Conservation (phyloP, 192 early-diverging fungal genomes). For the Neocallimastix lanati region DNA sequence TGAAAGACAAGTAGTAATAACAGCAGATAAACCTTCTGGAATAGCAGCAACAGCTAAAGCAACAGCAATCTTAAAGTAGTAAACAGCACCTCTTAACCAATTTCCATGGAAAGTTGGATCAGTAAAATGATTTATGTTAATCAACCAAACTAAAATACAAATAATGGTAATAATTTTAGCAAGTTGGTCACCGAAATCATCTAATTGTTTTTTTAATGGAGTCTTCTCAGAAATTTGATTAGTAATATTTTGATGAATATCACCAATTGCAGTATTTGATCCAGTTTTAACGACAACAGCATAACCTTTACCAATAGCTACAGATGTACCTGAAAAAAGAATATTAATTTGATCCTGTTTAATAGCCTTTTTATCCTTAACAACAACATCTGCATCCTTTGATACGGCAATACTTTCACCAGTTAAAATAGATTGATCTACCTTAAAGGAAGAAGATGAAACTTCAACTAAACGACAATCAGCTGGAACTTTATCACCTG, state of each 20-base stretch:
- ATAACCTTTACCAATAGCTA: constrained; percentile 72
- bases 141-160: constrained; percentile 91
- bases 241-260: constrained; percentile 74
- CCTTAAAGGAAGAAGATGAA: constrained; percentile 64
- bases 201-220: constrained; percentile 83
- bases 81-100: constrained; percentile 88
- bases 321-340: constrained; percentile 91
- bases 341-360: constrained; percentile 96
- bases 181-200: constrained; percentile 83
- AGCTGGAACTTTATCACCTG: constrained; percentile 93
- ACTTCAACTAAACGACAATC: constrained; percentile 75
- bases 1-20: constrained; percentile 94
- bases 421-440: constrained; percentile 89
- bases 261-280: constrained; percentile 77
- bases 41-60: constrained; percentile 96
- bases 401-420: constrained; percentile 85
- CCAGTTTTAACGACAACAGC: constrained; percentile 82
- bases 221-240: constrained; percentile 77
- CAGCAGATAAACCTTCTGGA: constrained; percentile 94
- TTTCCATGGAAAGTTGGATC: constrained; percentile 66
- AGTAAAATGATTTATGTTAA: constrained; percentile 94
- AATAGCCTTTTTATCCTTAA: constrained; percentile 54
- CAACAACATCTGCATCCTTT: constrained; percentile 48
- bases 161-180: constrained; percentile 66
- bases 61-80: constrained; percentile 99